Base-by-base conservation (phyloP, 108 stramenopile genomes). In the Halocafeteria seosinensis region DNA sequence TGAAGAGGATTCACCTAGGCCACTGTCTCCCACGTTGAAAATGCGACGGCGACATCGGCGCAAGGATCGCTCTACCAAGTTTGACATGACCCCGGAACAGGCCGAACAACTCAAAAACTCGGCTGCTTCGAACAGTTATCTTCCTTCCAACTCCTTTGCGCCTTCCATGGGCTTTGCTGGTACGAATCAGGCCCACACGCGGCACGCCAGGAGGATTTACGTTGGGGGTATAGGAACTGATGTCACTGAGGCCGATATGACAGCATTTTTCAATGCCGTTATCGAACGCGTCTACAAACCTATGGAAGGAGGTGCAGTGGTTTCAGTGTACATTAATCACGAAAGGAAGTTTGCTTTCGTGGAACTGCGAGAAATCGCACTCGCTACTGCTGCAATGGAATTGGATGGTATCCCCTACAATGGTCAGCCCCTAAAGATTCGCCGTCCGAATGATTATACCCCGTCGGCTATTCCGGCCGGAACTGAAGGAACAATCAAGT, bases 371-470 rank as follows among this genome's bases (percentile, higher is more conserved):
- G 84, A 85, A 4, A 85, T 94, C 52, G 96, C 88, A 70, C 84
- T 95, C 61, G 78, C 90, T 11, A 90, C 88, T 26, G 85, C 94
- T 0, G 88, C 88, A 62, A 65, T 93, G 38, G 76, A 74, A 0
- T 77, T 98, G 55, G 92, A 95, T 73, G 94, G 92, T 5, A 74
- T 95, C 60, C 73, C 79, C 58, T 83, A 90, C 55, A 62, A 84
- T 38, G 91, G 88, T 25, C 34, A 50, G 25, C 80, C 85, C 38
- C 79, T 94, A 61, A 87, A 87, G 68, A 76, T 98, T 61, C 86
- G 89, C 63, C 84, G 96, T 33, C 96, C 96, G 24, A 95, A 91
- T 65, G 94, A 94, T 69, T 95, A 93, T 78, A 85, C 90, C 65
- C 82, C 91, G 1, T 64, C 78, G 30, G 65, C 85, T 64, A 82